Evolutionary conservation across 768 basidiomycete genomes (phyloP).

Genomic region (Leucocoprinus sp.): DNA sequence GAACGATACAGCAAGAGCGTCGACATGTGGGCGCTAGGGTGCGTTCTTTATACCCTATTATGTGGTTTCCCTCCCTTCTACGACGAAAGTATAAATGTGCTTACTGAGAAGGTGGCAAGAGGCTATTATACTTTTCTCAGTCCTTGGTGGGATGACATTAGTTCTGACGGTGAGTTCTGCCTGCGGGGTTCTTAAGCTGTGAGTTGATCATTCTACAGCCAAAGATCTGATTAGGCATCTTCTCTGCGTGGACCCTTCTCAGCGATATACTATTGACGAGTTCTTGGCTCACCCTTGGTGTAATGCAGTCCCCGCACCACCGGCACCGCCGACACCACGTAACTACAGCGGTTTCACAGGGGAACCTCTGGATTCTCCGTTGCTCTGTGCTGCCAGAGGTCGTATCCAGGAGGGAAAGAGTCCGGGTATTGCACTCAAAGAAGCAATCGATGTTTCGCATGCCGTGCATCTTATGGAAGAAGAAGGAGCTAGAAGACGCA

Average conservation of each 20-base stretch:
- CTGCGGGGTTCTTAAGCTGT: not conserved
- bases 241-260: conserved; percentile 90
- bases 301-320: conserved; percentile 54
- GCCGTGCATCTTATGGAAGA: conserved; percentile 99
- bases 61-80: conserved; percentile 99
- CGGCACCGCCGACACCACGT: conserved; percentile 59
- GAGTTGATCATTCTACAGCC: conserved; percentile 38
- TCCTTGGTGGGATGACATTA: conserved; percentile 99
- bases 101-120: conserved; percentile 96
- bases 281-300: conserved; percentile 98
- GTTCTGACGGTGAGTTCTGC: conserved; percentile 49
- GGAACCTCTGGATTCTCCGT: conserved; percentile 78
- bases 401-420: conserved; percentile 69
- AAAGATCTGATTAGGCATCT: conserved; percentile 95
- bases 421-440: conserved; percentile 91
- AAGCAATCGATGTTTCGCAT: conserved; percentile 98
- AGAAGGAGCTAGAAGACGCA: conserved; percentile 83
- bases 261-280: conserved; percentile 96
- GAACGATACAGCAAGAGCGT: conserved; percentile 95
- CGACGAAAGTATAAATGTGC: conserved; percentile 95
- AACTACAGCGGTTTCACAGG: conserved; percentile 31
- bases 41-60: conserved; percentile 96
- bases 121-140: conserved; percentile 98
- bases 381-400: conserved; percentile 73
- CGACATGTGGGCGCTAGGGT: conserved; percentile 99